A percentile compares a stretch with the other conserved stretches of the same genome.
Conservation (phyloP, 2,329 filamentous ascomycete genomes). For the Xylariaceae sp. region DNA sequence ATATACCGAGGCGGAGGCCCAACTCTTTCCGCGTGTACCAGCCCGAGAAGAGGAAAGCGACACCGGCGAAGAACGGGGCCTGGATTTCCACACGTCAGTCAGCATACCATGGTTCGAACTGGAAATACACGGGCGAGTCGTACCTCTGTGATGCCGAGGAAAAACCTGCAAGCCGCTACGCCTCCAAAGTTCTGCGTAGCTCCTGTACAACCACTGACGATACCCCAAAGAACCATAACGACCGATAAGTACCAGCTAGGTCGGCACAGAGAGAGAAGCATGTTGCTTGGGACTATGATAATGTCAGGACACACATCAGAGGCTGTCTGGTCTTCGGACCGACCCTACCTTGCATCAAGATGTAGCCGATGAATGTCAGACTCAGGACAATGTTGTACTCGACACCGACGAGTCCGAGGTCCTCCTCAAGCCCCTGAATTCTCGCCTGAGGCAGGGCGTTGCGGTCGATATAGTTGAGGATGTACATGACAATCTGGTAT, state of each 20-base stretch:
- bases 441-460: conserved; percentile 28
- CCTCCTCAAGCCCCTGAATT: conserved; percentile 35
- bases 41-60: conserved; percentile 11
- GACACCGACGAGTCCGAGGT: conserved; percentile 30
- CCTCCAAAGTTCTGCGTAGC: conserved; percentile 12
- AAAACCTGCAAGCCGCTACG: conserved; percentile 13
- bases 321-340: no score
- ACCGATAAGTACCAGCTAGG: conserved; percentile 35
- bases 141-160: conserved; percentile 13
- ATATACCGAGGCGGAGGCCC: conserved; percentile 6
- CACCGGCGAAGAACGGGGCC: conserved; percentile 12
- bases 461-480: conserved; percentile 50
- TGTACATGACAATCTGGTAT: conserved; percentile 43
- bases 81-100: background rate
- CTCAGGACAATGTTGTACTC: conserved; percentile 31
- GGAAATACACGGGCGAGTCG: background rate
- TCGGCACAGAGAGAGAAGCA: conserved; percentile 35
- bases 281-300: conserved; percentile 36
- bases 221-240: conserved; percentile 30
- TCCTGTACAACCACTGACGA: conserved; percentile 15
- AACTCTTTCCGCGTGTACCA: conserved; percentile 13
- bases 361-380: conserved; percentile 29
- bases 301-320: no score
- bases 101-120: background rate
- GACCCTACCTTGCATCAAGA: conserved; percentile 24